Evolutionary conservation across 371 early-diverging fungal species (phyloP).

Genomic region (Apophysomyces variabilis): DNA sequence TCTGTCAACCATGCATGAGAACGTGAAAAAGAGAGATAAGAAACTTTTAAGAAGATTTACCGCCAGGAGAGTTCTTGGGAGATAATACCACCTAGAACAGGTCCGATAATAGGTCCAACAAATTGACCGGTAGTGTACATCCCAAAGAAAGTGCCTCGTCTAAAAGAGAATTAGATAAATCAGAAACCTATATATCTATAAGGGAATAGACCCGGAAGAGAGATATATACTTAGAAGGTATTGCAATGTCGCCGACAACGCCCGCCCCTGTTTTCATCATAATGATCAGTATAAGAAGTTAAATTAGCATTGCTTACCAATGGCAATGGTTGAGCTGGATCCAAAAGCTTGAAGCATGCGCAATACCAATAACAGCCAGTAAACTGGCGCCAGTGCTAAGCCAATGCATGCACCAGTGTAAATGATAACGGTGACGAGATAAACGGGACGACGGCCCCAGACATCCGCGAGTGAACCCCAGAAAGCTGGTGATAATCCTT

Average conservation of each 20-base stretch:
- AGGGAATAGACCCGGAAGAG: conserved; percentile 19
- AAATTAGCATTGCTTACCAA: conserved; percentile 14
- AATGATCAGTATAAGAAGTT: conserved; percentile 17
- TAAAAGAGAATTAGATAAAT: neutral
- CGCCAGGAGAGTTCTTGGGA: conserved; percentile 18
- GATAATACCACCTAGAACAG: conserved; percentile 41
- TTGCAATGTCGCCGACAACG: conserved; percentile 59
- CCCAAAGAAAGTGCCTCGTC: conserved; percentile 59
- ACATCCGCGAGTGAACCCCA: conserved; percentile 32
- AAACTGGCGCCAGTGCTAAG: conserved; percentile 14
- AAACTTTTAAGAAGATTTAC: conserved; percentile 5
- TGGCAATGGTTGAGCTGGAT: conserved; percentile 50
- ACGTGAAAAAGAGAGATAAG: neutral
- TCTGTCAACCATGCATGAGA: conserved; percentile 17
- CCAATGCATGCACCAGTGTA: conserved; percentile 17
- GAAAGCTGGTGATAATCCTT: conserved; percentile 28
- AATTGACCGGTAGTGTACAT: conserved; percentile 48
- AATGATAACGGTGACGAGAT: conserved; percentile 14
- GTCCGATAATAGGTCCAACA: conserved; percentile 52
- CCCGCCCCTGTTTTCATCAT: conserved; percentile 57
- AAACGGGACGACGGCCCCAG: conserved; percentile 32
- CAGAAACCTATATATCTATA: neutral
- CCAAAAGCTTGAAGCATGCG: conserved; percentile 26
- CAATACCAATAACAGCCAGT: conserved; percentile 13
- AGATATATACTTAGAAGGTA: conserved; percentile 39